Evolutionary conservation across 352 stramenopile genomes (phyloP).

Genomic region (Thalassiosira mediterranea): DNA sequence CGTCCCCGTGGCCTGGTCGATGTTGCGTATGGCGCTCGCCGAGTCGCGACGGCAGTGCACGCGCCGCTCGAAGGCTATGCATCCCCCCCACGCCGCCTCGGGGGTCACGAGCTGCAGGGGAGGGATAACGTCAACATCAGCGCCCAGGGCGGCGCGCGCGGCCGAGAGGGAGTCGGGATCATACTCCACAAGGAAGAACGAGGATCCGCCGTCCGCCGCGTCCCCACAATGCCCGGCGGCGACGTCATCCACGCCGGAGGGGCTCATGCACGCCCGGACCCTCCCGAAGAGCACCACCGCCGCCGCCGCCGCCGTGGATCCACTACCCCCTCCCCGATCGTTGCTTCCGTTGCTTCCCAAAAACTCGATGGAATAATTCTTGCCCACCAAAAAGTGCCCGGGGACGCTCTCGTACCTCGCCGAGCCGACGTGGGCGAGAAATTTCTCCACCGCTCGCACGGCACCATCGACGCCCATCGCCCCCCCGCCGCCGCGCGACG

Average conservation of each 20-base stretch:
- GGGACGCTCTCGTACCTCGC: slow-evolving; percentile 12
- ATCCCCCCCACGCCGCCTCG: slow-evolving; percentile 41
- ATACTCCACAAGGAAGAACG: slow-evolving; percentile 44
- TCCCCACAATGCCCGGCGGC: background rate
- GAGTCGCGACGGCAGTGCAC: slow-evolving; percentile 11
- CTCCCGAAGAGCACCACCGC: slow-evolving; percentile 34
- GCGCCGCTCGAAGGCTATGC: slow-evolving; percentile 48
- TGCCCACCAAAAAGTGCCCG: slow-evolving; percentile 48
- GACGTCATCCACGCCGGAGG: background rate
- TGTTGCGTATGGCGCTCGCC: slow-evolving; percentile 29
- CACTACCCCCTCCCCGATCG: too few species aligned
- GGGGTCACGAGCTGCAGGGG: slow-evolving; percentile 31
- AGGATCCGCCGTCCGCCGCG: slow-evolving; percentile 2
- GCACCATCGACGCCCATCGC: slow-evolving; percentile 3
- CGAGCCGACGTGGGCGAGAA: slow-evolving; percentile 32
- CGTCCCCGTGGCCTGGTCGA: slow-evolving; percentile 41
- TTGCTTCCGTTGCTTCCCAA: slow-evolving; percentile 1
- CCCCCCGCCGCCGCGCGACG: too few species aligned
- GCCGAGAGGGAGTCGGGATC: slow-evolving; percentile 16
- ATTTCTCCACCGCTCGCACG: slow-evolving; percentile 22
- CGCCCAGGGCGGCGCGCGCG: slow-evolving; percentile 3
- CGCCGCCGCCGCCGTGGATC: too few species aligned
- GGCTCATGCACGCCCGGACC: slow-evolving; percentile 32
- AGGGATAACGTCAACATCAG: background rate
- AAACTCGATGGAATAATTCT: slow-evolving; percentile 39